These are phyloP conservation scores for Auriscalpium orientale DNA, from an alignment of 768 basidiomycete genomes.

Conservation along the genomic window DNA sequence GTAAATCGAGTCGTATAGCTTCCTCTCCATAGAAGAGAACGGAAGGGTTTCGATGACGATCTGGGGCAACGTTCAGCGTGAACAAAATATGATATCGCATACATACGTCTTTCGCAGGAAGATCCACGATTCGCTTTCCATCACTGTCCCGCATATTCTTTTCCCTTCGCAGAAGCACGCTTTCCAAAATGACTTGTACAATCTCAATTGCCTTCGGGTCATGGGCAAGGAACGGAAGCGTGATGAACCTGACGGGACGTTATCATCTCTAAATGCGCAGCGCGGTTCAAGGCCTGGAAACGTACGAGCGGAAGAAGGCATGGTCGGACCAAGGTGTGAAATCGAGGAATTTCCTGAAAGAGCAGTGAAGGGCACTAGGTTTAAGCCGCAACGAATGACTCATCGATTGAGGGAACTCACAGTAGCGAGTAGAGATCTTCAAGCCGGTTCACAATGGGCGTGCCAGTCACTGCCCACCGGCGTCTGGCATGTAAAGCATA, in stretches of 20 bases:
- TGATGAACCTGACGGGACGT: conserved; percentile 61
- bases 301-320: conserved; percentile 84
- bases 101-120: conserved; percentile 76
- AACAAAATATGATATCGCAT: neutral
- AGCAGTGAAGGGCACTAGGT: neutral
- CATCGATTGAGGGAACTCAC: conserved; percentile 25
- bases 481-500: conserved; percentile 74
- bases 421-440: conserved; percentile 87
- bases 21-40: conserved; percentile 74
- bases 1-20: conserved; percentile 86
- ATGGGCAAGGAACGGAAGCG: conserved; percentile 81
- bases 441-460: conserved; percentile 90
- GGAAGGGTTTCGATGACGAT: conserved; percentile 65
- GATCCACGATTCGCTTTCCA: conserved; percentile 81
- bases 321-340: conserved; percentile 79
- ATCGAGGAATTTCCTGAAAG: conserved; percentile 60
- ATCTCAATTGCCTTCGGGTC: conserved; percentile 93
- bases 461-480: conserved; percentile 92
- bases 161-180: conserved; percentile 79
- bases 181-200: conserved; percentile 91
- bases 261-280: neutral
- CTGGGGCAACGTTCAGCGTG: conserved; percentile 26
- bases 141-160: conserved; percentile 87
- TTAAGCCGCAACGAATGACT: neutral
- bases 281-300: conserved; percentile 2